phyloP scores from a whole-genome alignment of 2,329 filamentous ascomycete genomes.

The Neophaeococcomyces mojaviensis region DNA sequence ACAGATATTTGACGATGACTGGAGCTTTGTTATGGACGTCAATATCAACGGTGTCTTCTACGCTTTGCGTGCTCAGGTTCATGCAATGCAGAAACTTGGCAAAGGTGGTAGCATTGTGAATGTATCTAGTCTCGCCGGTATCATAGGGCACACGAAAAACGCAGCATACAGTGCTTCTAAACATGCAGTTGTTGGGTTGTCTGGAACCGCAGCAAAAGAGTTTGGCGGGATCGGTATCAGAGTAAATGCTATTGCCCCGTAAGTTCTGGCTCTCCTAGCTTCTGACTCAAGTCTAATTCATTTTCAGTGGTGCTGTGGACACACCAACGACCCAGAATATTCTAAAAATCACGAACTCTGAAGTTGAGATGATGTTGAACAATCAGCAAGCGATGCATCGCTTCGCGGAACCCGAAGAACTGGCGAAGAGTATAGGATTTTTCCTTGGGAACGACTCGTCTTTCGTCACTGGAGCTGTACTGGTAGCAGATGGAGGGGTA shows the following conservation, averaged over 20 bases:
- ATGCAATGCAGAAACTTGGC: constrained; percentile 35
- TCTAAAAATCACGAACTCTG: too few relatives aligned
- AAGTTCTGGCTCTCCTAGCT: too few relatives aligned
- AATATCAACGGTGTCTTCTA: constrained; percentile 36
- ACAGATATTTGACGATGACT: constrained; percentile 30
- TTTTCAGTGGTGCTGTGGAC: too few relatives aligned
- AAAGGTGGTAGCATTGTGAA: constrained; percentile 34
- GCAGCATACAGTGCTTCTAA: constrained; percentile 37
- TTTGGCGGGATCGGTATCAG: constrained; percentile 27
- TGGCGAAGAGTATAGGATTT: too few relatives aligned
- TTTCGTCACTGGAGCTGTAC: too few relatives aligned
- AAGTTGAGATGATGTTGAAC: too few relatives aligned
- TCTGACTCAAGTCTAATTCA: too few relatives aligned
- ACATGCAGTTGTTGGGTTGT: constrained; percentile 38
- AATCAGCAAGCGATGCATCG: too few relatives aligned
- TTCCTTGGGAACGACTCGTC: too few relatives aligned
- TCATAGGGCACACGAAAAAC: constrained; percentile 29
- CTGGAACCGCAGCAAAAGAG: constrained; percentile 32
- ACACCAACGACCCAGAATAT: too few relatives aligned
- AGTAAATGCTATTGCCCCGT: constrained; percentile 27
- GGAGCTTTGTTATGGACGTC: constrained; percentile 31
- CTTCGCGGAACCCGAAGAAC: too few relatives aligned
- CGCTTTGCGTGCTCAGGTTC: constrained; percentile 35
- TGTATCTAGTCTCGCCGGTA: constrained; percentile 33
- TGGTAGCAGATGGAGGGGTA: too few relatives aligned